A percentile compares a stretch with the other conserved stretches of the same genome.
Evolutionary conservation across 345 rosid species (phyloP).

Genomic region (Schrenkiella parvula): DNA sequence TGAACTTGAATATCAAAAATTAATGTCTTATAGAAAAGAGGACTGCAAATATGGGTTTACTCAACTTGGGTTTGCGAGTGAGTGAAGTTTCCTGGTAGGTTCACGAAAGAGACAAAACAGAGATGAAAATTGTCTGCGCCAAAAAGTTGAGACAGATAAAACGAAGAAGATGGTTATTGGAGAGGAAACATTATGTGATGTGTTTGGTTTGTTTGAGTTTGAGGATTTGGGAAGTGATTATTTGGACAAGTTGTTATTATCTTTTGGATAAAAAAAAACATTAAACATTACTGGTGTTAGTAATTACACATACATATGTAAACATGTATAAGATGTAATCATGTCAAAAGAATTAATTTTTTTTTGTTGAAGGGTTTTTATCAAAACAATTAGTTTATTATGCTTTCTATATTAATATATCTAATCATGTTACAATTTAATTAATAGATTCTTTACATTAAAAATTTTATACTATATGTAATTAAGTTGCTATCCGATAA

Average conservation of each 20-base stretch:
- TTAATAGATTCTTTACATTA: too few relatives aligned
- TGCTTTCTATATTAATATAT: too few relatives aligned
- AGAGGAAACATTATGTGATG: slow-evolving; percentile 26
- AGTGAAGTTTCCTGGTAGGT: background rate
- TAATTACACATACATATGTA: background rate
- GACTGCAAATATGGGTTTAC: too few relatives aligned
- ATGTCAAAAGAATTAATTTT: background rate
- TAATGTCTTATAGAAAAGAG: too few relatives aligned
- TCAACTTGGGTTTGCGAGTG: too few relatives aligned
- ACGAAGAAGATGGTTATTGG: slow-evolving; percentile 29
- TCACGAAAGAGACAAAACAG: slow-evolving; percentile 12
- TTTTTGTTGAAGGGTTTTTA: too few relatives aligned
- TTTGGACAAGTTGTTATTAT: slow-evolving; percentile 53
- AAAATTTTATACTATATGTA: too few relatives aligned
- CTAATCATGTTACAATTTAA: too few relatives aligned
- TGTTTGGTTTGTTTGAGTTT: slow-evolving; percentile 48
- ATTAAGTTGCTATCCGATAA: slow-evolving; percentile 1
- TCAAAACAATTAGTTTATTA: too few relatives aligned
- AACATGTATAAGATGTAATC: background rate
- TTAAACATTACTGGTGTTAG: background rate
- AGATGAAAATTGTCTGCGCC: background rate
- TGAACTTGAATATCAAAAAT: too few relatives aligned
- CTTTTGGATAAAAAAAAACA: slow-evolving; percentile 31
- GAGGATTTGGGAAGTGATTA: slow-evolving; percentile 70
- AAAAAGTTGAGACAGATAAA: slow-evolving; percentile 19